Conservation (phyloP, 208 protist genomes). For the Tritrichomonas foetus region DNA sequence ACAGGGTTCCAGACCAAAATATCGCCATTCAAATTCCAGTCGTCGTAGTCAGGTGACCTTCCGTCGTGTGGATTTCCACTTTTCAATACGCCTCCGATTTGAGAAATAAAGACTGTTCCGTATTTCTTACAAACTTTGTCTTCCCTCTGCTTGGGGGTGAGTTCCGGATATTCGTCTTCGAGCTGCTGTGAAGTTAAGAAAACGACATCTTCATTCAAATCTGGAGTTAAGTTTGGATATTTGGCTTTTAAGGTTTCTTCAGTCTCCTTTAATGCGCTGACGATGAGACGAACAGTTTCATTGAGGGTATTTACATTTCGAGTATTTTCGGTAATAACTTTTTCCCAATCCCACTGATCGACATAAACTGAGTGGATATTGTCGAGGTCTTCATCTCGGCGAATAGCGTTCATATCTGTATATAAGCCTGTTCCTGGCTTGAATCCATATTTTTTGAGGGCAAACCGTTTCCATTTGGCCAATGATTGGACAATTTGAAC, state of each 20-base stretch:
- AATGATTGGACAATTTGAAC: conserved; percentile 53
- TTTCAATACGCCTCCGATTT: conserved; percentile 47
- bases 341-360: conserved; percentile 62
- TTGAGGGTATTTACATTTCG: conserved; percentile 46
- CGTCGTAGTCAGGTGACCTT: conserved; percentile 55
- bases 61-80: conserved; percentile 45
- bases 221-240: background rate
- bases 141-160: conserved; percentile 51
- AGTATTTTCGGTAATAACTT: conserved; percentile 42
- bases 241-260: background rate
- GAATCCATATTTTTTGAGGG: conserved; percentile 45
- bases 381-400: conserved; percentile 52
- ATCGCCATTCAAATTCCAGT: conserved; percentile 55
- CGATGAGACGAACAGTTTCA: conserved; percentile 44
- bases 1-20: conserved; percentile 55
- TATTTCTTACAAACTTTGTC: conserved; percentile 47
- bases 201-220: conserved; percentile 44
- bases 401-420: conserved; percentile 58
- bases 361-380: conserved; percentile 57
- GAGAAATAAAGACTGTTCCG: conserved; percentile 48
- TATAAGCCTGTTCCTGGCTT: conserved; percentile 49
- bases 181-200: conserved; percentile 54
- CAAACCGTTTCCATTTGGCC: conserved; percentile 54
- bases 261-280: conserved; percentile 43
- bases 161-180: conserved; percentile 46